These are phyloP conservation scores for Leccinum sublutescens DNA, from an alignment of 768 basidiomycete genomes.

Conservation along the genomic window DNA sequence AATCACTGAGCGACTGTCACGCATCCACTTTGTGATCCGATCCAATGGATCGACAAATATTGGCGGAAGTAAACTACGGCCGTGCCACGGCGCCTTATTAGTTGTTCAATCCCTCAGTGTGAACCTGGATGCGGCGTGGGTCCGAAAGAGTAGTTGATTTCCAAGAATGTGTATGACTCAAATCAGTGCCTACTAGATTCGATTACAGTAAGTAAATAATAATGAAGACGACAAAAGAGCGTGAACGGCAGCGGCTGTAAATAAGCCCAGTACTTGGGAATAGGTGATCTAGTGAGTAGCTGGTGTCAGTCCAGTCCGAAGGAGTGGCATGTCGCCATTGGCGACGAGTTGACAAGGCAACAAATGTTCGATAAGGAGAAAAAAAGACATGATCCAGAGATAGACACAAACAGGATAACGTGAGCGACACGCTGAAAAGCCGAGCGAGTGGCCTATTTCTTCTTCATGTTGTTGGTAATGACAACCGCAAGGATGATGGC, in stretches of 20 bases:
- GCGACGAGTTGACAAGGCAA: constrained; percentile 2
- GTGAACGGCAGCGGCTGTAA: constrained; percentile 7
- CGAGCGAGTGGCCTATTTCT: constrained; percentile 27
- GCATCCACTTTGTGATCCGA: background rate
- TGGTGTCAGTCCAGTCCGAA: constrained; percentile 20
- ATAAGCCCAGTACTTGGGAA: background rate
- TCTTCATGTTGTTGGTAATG: constrained; percentile 43
- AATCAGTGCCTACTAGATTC: constrained; percentile 25
- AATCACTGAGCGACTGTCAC: background rate
- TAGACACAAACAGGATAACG: background rate
- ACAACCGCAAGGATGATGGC: constrained; percentile 63
- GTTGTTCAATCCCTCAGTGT: background rate
- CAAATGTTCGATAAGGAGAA: constrained; percentile 10
- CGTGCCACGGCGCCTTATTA: background rate
- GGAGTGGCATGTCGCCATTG: constrained; percentile 14
- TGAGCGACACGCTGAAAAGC: background rate
- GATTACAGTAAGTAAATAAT: constrained; percentile 25
- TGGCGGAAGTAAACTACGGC: background rate
- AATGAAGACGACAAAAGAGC: constrained; percentile 18
- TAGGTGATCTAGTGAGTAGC: constrained; percentile 15
- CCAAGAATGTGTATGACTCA: constrained; percentile 7
- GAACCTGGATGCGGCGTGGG: background rate
- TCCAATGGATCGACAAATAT: background rate
- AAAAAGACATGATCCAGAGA: background rate
- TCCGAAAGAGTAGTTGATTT: constrained; percentile 7